Percentiles rank a stretch among this genome's conserved stretches.
Evolutionary conservation across 2,329 filamentous ascomycete genomes (phyloP).

Genomic region (Taxawa tesnikishii): DNA sequence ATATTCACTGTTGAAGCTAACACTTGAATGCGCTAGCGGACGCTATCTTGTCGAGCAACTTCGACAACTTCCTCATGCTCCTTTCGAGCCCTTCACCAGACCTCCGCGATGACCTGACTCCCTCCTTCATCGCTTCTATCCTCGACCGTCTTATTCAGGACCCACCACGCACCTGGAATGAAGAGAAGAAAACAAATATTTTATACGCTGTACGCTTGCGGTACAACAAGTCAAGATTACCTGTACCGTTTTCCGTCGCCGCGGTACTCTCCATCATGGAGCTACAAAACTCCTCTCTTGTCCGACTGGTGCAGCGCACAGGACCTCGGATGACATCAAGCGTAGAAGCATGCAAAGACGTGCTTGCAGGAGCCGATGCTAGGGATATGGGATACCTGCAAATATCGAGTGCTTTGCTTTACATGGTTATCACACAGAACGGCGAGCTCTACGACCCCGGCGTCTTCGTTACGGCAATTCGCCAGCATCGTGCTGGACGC

Average conservation of each 20-base stretch:
- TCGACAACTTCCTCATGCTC: conserved; percentile 63
- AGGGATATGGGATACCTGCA: conserved; percentile 68
- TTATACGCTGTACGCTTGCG: conserved; percentile 53
- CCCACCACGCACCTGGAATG: conserved; percentile 74
- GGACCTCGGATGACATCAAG: conserved; percentile 66
- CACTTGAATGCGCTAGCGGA: too few species aligned
- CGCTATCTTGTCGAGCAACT: conserved; percentile 74
- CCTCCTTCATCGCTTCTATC: conserved; percentile 63
- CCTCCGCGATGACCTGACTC: conserved; percentile 47
- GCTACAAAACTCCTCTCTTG: conserved; percentile 50
- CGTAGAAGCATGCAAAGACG: conserved; percentile 54
- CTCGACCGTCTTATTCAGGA: conserved; percentile 80
- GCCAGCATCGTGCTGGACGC: conserved; percentile 41
- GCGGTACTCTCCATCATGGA: conserved; percentile 58
- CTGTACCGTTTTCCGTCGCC: conserved; percentile 58
- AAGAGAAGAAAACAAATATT: conserved; percentile 58
- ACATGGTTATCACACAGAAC: conserved; percentile 48
- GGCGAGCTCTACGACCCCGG: conserved; percentile 56
- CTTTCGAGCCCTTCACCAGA: conserved; percentile 46
- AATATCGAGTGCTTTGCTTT: conserved; percentile 69
- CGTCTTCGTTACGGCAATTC: conserved; percentile 48
- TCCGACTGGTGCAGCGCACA: conserved; percentile 55
- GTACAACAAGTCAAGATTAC: conserved; percentile 51
- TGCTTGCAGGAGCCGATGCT: conserved; percentile 42
- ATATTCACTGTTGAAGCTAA: too few species aligned